Percentiles rank a stretch among this genome's conserved stretches.
These are phyloP conservation scores for Dissophora ornata DNA, from an alignment of 192 early-diverging fungal genomes.

Conservation along the genomic window DNA sequence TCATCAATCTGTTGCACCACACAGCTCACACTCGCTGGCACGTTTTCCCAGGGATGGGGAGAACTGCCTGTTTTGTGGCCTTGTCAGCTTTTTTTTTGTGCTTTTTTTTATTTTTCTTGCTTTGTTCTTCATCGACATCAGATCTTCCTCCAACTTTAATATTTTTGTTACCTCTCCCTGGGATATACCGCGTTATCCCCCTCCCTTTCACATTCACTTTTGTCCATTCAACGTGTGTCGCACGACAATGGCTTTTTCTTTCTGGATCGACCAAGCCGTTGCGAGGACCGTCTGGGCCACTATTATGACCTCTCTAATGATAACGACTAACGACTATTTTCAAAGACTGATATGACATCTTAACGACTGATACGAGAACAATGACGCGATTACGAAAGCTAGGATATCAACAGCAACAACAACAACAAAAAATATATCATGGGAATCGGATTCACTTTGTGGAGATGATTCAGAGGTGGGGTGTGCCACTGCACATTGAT, in stretches of 20 bases:
- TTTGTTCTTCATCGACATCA: background rate
- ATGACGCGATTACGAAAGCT: too few species aligned
- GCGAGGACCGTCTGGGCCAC: background rate
- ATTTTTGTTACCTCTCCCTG: too few species aligned
- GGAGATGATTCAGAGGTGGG: too few species aligned
- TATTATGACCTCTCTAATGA: constrained; percentile 4
- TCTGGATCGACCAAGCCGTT: background rate
- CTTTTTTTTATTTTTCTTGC: background rate
- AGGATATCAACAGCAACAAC: too few species aligned
- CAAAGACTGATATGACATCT: constrained; percentile 3
- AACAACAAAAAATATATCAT: background rate
- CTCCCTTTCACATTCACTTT: background rate
- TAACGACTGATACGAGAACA: constrained; percentile 1
- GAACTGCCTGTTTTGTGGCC: background rate
- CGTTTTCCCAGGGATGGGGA: background rate
- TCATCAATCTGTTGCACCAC: background rate
- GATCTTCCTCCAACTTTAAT: background rate
- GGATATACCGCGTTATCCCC: too few species aligned
- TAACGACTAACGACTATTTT: constrained; percentile 16
- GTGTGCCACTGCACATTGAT: too few species aligned
- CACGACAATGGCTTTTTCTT: constrained; percentile 1
- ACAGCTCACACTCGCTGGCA: background rate
- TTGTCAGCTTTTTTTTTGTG: constrained; percentile 4
- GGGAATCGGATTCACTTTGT: too few species aligned
- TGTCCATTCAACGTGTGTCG: background rate